phyloP scores from a whole-genome alignment of 805 yeast species.

The Brettanomyces custersianus region DNA sequence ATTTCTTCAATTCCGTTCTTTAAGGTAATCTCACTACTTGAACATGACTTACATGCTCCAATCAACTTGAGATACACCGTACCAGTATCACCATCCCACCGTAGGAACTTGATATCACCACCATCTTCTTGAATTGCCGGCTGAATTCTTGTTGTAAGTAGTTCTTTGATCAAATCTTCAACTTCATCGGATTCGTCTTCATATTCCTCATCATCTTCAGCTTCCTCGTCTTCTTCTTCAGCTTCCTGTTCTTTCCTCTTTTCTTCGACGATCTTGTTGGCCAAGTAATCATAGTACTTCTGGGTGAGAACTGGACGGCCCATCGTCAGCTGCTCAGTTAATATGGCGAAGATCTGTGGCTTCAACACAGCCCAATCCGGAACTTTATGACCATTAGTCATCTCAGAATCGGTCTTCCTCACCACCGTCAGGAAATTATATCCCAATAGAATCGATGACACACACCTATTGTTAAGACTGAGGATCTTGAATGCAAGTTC shows the following conservation, averaged over 20 bases:
- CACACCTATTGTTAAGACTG: constrained; percentile 55
- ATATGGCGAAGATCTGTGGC: constrained; percentile 55
- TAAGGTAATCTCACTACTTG: constrained; percentile 82
- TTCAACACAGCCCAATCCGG: constrained; percentile 49
- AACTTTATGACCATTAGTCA: constrained; percentile 29
- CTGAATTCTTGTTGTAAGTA: constrained; percentile 87
- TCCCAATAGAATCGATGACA: constrained; percentile 71
- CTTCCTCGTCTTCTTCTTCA: constrained; percentile 9
- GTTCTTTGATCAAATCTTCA: constrained; percentile 81
- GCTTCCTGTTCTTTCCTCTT: constrained; percentile 14
- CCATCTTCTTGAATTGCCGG: constrained; percentile 99
- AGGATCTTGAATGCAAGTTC: constrained; percentile 73
- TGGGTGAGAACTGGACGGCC: constrained; percentile 46
- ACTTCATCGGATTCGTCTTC: constrained; percentile 44
- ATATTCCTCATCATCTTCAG: constrained; percentile 36
- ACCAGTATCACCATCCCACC: constrained; percentile 79
- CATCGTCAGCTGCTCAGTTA: constrained; percentile 46
- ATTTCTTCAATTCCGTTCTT: constrained; percentile 96
- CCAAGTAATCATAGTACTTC: constrained; percentile 24
- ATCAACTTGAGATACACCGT: constrained; percentile 80
- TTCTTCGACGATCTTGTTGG: constrained; percentile 23
- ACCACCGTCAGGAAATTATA: constrained; percentile 78
- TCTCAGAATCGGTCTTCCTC: constrained; percentile 27
- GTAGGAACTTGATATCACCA: constrained; percentile 87
- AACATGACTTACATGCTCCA: constrained; percentile 95